These are phyloP conservation scores for Apodospora peruviana DNA, from an alignment of 495 filamentous ascomycete species.

Conservation along the genomic window DNA sequence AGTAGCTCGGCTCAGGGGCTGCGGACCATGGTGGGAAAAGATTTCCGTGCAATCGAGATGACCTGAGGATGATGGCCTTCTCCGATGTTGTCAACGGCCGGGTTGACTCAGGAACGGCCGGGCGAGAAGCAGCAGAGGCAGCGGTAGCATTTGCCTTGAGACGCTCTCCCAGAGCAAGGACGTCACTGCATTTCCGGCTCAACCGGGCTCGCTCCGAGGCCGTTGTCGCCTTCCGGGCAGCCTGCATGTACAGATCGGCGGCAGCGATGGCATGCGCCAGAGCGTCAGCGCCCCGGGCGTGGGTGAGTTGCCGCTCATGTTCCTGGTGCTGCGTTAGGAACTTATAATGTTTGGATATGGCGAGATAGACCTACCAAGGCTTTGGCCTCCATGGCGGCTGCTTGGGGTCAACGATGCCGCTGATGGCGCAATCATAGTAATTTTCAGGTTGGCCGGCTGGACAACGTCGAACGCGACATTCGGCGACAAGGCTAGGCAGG, in stretches of 20 bases:
- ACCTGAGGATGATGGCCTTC: conserved; percentile 69
- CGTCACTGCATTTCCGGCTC: conserved; percentile 57
- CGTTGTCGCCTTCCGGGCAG: conserved; percentile 47
- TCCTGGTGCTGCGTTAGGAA: conserved; percentile 40
- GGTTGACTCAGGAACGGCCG: conserved; percentile 47
- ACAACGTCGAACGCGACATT: no score
- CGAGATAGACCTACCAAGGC: conserved; percentile 29
- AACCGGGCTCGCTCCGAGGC: conserved; percentile 53
- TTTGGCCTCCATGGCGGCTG: conserved; percentile 24
- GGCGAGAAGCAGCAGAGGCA: conserved; percentile 17
- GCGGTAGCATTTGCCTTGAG: conserved; percentile 52
- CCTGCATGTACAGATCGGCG: conserved; percentile 73
- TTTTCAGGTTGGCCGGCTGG: no score
- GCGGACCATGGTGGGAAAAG: conserved; percentile 77
- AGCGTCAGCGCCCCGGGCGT: conserved; percentile 56
- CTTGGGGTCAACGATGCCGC: background rate
- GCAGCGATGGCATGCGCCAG: conserved; percentile 67
- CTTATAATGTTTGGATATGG: background rate
- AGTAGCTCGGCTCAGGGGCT: conserved; percentile 50
- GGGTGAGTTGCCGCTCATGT: conserved; percentile 52
- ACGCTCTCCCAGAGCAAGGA: conserved; percentile 62
- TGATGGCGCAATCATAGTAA: conserved; percentile 7
- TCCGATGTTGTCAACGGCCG: conserved; percentile 66
- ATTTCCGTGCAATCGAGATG: conserved; percentile 72
- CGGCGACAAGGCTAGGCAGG: no score